These are phyloP conservation scores for Lagerstroemia speciosa DNA, from an alignment of 345 rosid species.

Conservation along the genomic window DNA sequence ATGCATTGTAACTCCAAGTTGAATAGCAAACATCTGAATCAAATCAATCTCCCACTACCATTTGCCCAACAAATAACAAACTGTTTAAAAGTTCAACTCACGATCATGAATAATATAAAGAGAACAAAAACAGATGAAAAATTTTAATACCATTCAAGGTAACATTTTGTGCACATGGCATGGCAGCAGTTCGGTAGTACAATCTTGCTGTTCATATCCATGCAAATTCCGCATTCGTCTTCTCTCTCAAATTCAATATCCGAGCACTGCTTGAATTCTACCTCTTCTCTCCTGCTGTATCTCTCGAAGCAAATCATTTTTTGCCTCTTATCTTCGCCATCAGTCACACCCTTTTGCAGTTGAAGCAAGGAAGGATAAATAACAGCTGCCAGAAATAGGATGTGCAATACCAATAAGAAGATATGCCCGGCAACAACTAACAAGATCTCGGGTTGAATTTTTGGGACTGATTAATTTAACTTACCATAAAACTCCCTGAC, in stretches of 20 bases:
- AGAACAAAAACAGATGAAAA: not conserved
- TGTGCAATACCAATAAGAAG: not conserved
- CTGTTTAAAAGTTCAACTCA: not conserved
- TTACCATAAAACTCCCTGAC: constrained; percentile 19
- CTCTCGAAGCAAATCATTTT: constrained; percentile 9
- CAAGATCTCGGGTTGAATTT: not conserved
- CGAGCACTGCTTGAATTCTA: constrained; percentile 3
- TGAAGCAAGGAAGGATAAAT: constrained; percentile 20
- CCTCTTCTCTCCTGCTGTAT: constrained; percentile 16
- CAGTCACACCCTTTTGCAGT: constrained; percentile 16
- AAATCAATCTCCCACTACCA: not conserved
- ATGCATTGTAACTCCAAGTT: not conserved
- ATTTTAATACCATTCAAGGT: constrained; percentile 15
- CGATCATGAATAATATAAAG: not conserved
- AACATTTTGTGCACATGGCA: constrained; percentile 15
- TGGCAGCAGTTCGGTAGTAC: constrained; percentile 20
- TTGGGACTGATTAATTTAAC: not conserved
- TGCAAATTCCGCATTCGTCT: constrained; percentile 36
- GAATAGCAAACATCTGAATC: not conserved
- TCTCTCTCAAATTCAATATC: constrained; percentile 28
- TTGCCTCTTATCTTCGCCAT: constrained; percentile 16
- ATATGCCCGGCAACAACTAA: not conserved
- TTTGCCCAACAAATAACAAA: not conserved
- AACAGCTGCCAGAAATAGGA: constrained; percentile 12
- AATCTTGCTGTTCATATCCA: constrained; percentile 18